Evolutionary conservation across 495 filamentous ascomycete species (phyloP).

Genomic region (Aspergillus hancockii): DNA sequence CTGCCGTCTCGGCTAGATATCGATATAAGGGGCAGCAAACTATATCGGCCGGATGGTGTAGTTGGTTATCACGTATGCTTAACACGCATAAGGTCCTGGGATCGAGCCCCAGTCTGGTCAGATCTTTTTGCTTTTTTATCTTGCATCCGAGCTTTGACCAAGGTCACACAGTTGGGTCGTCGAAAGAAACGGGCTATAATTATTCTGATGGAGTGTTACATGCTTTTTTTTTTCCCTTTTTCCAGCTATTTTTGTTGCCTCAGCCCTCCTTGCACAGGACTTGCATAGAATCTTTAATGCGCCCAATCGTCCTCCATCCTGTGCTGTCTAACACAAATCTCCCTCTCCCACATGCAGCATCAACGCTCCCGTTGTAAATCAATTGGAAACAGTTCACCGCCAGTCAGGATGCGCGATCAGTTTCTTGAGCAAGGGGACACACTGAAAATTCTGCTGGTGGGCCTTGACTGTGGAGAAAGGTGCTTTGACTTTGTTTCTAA

Average conservation of each 20-base stretch:
- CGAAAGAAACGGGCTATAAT: background rate
- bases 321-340: background rate
- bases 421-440: constrained; percentile 18
- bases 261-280: background rate
- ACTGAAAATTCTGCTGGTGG: constrained; percentile 26
- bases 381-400: constrained; percentile 1
- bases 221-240: background rate
- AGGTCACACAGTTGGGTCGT: background rate
- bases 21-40: background rate
- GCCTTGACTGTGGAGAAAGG: constrained; percentile 9
- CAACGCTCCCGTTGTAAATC: background rate
- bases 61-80: constrained; percentile 7
- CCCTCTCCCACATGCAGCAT: background rate
- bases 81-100: constrained; percentile 7
- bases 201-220: background rate
- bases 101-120: constrained; percentile 6
- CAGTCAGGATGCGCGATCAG: constrained; percentile 10
- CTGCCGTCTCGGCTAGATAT: background rate
- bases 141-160: background rate
- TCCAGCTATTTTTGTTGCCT: background rate
- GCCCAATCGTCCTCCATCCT: too few relatives aligned
- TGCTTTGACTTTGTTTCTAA: constrained; percentile 4
- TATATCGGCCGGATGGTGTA: constrained; percentile 2
- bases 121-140: background rate
- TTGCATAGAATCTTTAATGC: background rate